These are phyloP conservation scores for Xylaria sp. DNA, from an alignment of 2,329 filamentous ascomycete species.

Conservation along the genomic window DNA sequence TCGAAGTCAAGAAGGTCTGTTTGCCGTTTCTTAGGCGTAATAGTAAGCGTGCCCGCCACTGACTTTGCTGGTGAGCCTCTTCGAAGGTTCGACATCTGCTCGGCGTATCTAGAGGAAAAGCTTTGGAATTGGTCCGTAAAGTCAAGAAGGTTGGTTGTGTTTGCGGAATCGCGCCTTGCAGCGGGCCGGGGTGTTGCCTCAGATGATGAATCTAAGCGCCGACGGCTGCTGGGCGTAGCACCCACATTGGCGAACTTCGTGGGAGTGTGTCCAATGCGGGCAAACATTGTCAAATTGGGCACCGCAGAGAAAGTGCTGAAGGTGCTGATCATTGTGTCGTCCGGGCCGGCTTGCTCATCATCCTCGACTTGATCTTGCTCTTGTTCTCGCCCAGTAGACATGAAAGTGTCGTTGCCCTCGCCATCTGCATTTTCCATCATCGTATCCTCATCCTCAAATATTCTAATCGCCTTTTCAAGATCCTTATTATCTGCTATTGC, in stretches of 20 bases:
- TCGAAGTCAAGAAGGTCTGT: slow-evolving; percentile 87
- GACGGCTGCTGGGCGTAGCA: slow-evolving; percentile 52
- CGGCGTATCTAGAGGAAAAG: slow-evolving; percentile 42
- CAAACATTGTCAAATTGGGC: slow-evolving; percentile 86
- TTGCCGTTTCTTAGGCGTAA: slow-evolving; percentile 64
- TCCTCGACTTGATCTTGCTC: slow-evolving; percentile 32
- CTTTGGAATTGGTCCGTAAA: slow-evolving; percentile 77
- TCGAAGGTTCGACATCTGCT: slow-evolving; percentile 55
- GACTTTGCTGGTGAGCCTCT: slow-evolving; percentile 58
- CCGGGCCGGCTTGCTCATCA: slow-evolving; percentile 61
- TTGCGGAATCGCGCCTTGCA: slow-evolving; percentile 56
- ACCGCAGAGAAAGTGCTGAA: slow-evolving; percentile 92
- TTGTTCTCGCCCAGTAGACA: slow-evolving; percentile 47
- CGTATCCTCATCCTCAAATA: slow-evolving; percentile 64
- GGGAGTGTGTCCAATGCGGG: slow-evolving; percentile 75
- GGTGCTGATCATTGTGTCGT: slow-evolving; percentile 81
- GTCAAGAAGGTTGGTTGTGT: slow-evolving; percentile 85
- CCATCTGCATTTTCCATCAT: slow-evolving; percentile 48
- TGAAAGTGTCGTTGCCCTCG: slow-evolving; percentile 46
- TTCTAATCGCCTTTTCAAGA: slow-evolving; percentile 68
- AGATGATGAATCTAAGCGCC: slow-evolving; percentile 50
- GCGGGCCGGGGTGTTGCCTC: slow-evolving; percentile 51
- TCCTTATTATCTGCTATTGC: slow-evolving; percentile 65
- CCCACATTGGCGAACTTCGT: slow-evolving; percentile 59
- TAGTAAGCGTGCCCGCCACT: slow-evolving; percentile 42